Base-by-base conservation (phyloP, 805 yeast genomes). In the Debaryomyces prosopidis region DNA sequence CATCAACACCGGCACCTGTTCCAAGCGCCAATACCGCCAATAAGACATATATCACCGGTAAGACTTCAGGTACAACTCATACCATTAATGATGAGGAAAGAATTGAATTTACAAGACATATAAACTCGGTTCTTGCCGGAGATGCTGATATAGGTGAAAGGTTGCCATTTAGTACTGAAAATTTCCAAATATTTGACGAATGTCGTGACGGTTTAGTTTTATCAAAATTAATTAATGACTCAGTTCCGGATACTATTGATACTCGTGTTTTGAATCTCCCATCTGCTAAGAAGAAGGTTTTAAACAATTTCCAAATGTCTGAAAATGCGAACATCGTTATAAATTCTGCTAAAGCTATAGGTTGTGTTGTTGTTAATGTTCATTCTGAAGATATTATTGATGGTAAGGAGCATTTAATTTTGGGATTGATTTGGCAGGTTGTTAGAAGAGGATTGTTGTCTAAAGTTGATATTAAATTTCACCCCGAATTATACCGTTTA, bases 291-390 rank as follows among this genome's bases (percentile, higher is more conserved):
- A 87, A 86, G 48, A 91, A 89, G 69, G 69, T 79, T 14, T 79
- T 94, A 64, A 94, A 94, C 75, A 89, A 89, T 62, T 94, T 94
- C 77, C 94, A 91, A 53, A 92, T 95, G 84, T 81, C 87, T 53
- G 99, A 94, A 72, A 94, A 94, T 69, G 97, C 98, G 43, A 94
- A 94, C 70, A 91, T 94, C 54, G 98, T 94, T 32, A 89, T 94
- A 69, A 94, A 94, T 68, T 94, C 99, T 2, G 99, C 99, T 26
- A 94, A 94, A 72, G 99, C 98, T 43, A 94, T 94, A 69, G 99
- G 99, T 16, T 92, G 97, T 77, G 87, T 94, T 46, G 98, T 94
- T 40, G 98, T 94, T 42, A 94, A 94, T 62, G 98, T 94, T 41
- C 98, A 92, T 58, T 87, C 97, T 12, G 97, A 90, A 63, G 97